A percentile compares a stretch with the other conserved stretches of the same genome.
phyloP scores from a whole-genome alignment of 1,284 basidiomycete genomes.

The Inonotus hispidus region DNA sequence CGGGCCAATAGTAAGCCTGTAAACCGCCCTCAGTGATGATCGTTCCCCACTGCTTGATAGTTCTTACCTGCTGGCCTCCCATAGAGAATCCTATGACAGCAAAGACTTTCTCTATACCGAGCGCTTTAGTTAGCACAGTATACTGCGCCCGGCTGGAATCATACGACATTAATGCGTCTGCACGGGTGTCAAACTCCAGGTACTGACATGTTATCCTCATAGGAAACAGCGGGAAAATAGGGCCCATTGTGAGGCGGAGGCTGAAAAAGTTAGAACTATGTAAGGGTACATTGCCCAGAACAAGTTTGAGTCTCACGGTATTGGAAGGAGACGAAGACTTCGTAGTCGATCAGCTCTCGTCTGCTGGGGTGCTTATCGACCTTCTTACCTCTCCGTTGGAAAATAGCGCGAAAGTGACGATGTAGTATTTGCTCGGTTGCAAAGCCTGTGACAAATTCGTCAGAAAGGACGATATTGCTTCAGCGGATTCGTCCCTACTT shows the following conservation, averaged over 20 bases:
- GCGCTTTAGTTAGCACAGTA: constrained; percentile 26
- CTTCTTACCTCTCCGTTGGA: constrained; percentile 23
- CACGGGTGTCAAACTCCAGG: neutral
- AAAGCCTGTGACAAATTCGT: constrained; percentile 7
- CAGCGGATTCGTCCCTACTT: constrained; percentile 6
- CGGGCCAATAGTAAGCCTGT: constrained; percentile 57
- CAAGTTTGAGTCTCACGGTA: constrained; percentile 20
- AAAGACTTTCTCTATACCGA: constrained; percentile 25
- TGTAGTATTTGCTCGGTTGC: constrained; percentile 22
- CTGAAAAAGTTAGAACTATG: constrained; percentile 15
- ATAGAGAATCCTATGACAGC: constrained; percentile 30
- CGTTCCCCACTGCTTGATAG: neutral
- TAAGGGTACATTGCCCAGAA: neutral
- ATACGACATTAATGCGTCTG: neutral
- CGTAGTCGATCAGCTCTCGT: neutral
- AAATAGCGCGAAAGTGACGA: constrained; percentile 23
- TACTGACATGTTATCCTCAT: constrained; percentile 28
- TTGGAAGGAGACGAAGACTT: constrained; percentile 31
- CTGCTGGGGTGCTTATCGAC: neutral
- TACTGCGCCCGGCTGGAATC: constrained; percentile 24
- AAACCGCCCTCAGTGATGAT: neutral
- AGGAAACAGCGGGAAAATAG: constrained; percentile 30
- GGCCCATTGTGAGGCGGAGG: constrained; percentile 30
- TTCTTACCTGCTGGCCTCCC: constrained; percentile 29
- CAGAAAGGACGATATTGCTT: neutral